These are phyloP conservation scores for Salix purpurea DNA, from an alignment of 345 rosid species.

Conservation along the genomic window DNA sequence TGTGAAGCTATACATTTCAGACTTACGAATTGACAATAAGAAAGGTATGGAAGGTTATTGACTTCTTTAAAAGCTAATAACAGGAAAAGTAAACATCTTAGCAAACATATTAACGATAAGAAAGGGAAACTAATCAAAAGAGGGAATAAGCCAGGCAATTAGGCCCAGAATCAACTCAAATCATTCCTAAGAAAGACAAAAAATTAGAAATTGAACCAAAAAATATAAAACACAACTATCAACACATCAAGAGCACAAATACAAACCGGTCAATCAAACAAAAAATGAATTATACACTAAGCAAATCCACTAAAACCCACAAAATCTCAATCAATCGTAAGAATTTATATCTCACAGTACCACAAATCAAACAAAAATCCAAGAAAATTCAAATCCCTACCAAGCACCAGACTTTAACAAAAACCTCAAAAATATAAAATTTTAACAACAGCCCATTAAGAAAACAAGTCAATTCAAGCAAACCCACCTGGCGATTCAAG, in stretches of 20 bases:
- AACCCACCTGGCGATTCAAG: constrained; percentile 79
- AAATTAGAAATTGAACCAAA: neutral
- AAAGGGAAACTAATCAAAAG: neutral
- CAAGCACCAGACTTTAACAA: neutral
- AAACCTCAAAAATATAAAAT: neutral
- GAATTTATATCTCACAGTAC: neutral
- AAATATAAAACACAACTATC: neutral
- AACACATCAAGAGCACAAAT: neutral
- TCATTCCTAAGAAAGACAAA: neutral
- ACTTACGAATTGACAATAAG: neutral
- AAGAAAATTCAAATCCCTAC: neutral
- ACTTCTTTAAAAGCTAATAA: neutral
- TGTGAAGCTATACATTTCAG: neutral
- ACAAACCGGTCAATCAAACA: neutral
- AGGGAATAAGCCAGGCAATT: neutral
- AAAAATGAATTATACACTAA: neutral
- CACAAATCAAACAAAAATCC: neutral
- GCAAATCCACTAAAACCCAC: neutral
- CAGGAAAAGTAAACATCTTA: neutral
- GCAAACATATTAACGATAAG: neutral
- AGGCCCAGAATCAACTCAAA: neutral
- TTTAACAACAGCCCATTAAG: neutral
- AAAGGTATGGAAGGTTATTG: neutral
- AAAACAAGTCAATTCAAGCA: neutral
- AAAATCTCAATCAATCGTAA: neutral